Evolutionary conservation across 345 rosid genomes (phyloP), one percentile per base, ranked within the genome.

Genomic region (Rubroshorea leprosula): DNA sequence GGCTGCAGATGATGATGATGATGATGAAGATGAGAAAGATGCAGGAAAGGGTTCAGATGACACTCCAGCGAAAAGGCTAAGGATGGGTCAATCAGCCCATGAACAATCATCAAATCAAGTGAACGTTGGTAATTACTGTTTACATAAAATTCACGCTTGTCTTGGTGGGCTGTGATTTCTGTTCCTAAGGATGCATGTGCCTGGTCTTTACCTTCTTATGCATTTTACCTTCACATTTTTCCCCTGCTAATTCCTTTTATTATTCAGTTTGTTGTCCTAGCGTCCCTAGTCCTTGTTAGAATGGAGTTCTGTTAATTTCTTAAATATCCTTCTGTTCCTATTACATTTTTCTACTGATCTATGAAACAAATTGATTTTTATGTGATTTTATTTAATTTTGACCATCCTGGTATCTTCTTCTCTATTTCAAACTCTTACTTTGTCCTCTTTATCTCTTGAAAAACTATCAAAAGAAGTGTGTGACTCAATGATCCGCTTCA

Each of bases 91-190:
- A 52, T 22, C 61, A 39, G 69, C 68, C 29, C 71, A 80, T 68
- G 83, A 68, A 58, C 71, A 70, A 65, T 61, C 82, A 25, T 26
- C 71, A 19, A 83, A 66, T 70, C 83, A 65, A 55, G 62, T 65
- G 53, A 82, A 72, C 73, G 90, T 79, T 85, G 99, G 99, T 93
- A 93, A 92, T 81, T 73, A 71, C 82, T 75, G 67, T 75, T 76
- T 80, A 68, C 60, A 76, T 67, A 49, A 56, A 63, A 48, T 49
- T 29, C 35, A 29, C 9, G 35, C 35, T 29, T 9, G 35, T 29
- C 35, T 29, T 29, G 9, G 35, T 3, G 35, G 9, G 35, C 9
- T 68, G 17, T 54, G 44, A 43, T 52, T 25, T 29, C 35, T 48
- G 10, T 19, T 8, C 45, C 10, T 41, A 41, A 41, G 16, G 16